phyloP scores from a whole-genome alignment of 2,329 filamentous ascomycete species.

The Beauveria pseudobassiana region DNA sequence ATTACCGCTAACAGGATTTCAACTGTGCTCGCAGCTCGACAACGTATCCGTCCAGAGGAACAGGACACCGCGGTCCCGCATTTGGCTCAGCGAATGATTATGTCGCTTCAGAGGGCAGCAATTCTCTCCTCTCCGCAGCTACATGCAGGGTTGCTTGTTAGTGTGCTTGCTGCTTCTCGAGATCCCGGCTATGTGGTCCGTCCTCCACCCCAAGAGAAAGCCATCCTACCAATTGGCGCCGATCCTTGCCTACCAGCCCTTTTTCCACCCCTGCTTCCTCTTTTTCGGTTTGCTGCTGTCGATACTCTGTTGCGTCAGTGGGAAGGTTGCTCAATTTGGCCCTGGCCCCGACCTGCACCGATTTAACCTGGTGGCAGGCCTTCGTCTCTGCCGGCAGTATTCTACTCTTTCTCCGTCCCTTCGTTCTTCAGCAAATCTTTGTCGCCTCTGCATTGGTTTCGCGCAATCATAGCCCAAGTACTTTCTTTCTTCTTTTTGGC shows the following conservation, averaged over 20 bases:
- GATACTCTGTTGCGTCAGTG: not conserved
- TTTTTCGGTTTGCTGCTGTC: not conserved
- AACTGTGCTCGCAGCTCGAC: no score
- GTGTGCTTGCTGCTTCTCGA: constrained; percentile 3
- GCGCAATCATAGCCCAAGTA: not conserved
- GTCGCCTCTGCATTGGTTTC: not conserved
- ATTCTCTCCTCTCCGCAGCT: not conserved
- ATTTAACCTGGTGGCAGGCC: not conserved
- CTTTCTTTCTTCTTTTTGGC: not conserved
- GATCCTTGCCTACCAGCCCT: constrained; percentile 2
- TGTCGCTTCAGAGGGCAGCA: no score
- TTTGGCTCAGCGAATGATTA: no score
- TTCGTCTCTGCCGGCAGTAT: not conserved
- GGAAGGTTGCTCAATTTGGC: constrained; percentile 3
- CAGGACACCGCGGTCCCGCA: no score
- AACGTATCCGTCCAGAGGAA: no score
- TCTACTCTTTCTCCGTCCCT: not conserved
- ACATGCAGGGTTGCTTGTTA: not conserved
- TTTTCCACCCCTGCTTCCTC: not conserved
- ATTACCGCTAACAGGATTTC: not conserved
- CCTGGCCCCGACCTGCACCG: not conserved
- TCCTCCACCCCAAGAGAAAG: not conserved
- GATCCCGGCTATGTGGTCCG: constrained; percentile 7
- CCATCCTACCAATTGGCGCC: not conserved
- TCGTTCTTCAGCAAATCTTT: not conserved